Evolutionary conservation across 176 grass and related monocot genomes (phyloP).

Genomic region (Poa pratensis): DNA sequence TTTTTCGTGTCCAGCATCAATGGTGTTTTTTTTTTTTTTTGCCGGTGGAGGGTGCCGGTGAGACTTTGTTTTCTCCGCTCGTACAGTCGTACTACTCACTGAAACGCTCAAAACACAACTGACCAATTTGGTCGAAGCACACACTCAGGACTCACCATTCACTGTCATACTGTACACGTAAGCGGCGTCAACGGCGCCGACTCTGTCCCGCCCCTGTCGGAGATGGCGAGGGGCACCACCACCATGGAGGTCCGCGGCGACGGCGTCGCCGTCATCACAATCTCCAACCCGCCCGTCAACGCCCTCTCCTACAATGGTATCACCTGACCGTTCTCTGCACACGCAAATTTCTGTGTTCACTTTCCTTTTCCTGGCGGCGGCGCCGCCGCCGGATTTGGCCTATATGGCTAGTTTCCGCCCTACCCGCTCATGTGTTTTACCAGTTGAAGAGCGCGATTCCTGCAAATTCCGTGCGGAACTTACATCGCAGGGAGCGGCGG

Average conservation of each 20-base stretch:
- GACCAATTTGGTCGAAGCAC: too few species aligned
- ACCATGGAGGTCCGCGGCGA: constrained; percentile 77
- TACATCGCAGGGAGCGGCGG: background rate
- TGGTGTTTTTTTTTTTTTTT: too few species aligned
- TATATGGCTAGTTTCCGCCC: background rate
- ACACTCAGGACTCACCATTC: too few species aligned
- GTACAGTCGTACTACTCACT: too few species aligned
- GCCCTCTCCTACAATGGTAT: constrained; percentile 69
- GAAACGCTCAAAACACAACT: too few species aligned
- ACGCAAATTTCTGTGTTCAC: background rate
- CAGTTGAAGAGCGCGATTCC: background rate
- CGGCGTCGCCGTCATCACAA: constrained; percentile 81
- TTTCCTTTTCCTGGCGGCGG: background rate
- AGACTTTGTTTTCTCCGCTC: too few species aligned
- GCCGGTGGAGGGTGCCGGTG: too few species aligned
- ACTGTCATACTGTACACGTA: background rate
- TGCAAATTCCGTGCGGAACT: background rate
- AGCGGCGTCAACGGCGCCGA: background rate
- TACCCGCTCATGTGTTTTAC: background rate
- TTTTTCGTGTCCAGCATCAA: too few species aligned
- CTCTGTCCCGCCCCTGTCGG: background rate
- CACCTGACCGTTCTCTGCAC: background rate
- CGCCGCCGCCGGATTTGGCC: constrained; percentile 6
- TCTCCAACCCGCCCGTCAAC: constrained; percentile 89
- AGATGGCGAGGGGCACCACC: constrained; percentile 65